Evolutionary conservation across 2,329 filamentous ascomycete genomes (phyloP), one percentile per base, ranked within the genome.

Genomic region (Fusarium mexicanum): DNA sequence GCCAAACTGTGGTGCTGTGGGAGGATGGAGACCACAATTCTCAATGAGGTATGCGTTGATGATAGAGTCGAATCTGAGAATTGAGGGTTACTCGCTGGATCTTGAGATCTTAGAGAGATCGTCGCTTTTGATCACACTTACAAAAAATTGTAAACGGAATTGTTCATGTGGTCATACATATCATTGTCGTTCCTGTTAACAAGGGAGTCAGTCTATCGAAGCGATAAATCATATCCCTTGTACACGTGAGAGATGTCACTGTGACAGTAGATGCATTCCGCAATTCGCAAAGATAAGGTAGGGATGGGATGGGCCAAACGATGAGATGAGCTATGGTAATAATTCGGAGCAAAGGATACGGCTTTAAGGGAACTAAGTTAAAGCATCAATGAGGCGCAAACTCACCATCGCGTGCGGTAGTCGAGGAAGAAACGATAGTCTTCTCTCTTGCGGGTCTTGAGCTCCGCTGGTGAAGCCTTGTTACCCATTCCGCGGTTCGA

Each of bases 151-250:
- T 98, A 98, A 61, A 96, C 88, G 46, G 91, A 93, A 80, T 97
- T 98, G 85, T 98, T 98, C 87, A 97, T 91, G 81, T 98, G 96
- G 69, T 94, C 89, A 83, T 96, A 98, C 93, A 97, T 96, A 85
- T 98, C 95, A 80, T 97, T 97, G 83, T 98, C 95, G 81, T 90
- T 91, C 94, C 94, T 95, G 65, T 50, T 69, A 65, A 67, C 11
- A 64, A 54, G 43, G 63, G 71, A 61, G 62, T 78, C 67, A 75
- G 72, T 51, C 41, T 51, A 59, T 71, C 33, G 50, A 38, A 47
- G n/a, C 38, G 29, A 58, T 26, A 44, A 41, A 41, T 64, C 20
- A 68, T 66, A 66, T 72, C 60, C 67, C 60, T 40, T 31, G 9
- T 16, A 59, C 40, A 26, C 41, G 41, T 48, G 55, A 40, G 50